Conservation (phyloP, 257 asterid species). For the Solanum megistacrolobum region DNA sequence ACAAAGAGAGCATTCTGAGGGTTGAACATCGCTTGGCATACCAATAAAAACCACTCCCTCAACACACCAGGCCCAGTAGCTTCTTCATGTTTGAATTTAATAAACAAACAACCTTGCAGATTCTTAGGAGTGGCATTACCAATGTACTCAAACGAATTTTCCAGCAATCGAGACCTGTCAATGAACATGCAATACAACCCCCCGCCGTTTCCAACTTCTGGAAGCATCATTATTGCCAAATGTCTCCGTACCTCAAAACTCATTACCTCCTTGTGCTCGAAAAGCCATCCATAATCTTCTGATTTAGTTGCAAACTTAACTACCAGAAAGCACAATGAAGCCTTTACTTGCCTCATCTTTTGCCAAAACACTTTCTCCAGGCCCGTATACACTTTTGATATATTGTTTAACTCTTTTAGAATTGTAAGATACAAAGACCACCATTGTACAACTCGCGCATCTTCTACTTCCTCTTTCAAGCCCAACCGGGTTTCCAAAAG, state of each 20-base stretch:
- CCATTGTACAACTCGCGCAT: constrained; percentile 14
- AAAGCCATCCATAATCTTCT: constrained; percentile 66
- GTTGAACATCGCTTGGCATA: neutral
- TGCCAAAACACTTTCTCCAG: constrained; percentile 56
- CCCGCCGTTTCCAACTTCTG: neutral
- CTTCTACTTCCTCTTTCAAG: constrained; percentile 14
- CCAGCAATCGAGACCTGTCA: neutral
- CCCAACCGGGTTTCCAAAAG: constrained; percentile 23
- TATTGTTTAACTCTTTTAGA: constrained; percentile 48
- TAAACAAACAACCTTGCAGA: neutral
- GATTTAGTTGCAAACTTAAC: constrained; percentile 50
- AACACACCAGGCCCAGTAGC: neutral
- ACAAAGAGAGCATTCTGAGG: neutral
- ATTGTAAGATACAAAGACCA: constrained; percentile 50
- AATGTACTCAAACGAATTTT: neutral
- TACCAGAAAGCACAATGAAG: constrained; percentile 45
- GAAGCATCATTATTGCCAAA: neutral
- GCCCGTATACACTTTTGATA: constrained; percentile 44
- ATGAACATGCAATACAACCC: neutral
- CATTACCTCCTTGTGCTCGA: constrained; percentile 13
- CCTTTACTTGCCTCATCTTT: constrained; percentile 38
- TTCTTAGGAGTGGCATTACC: neutral
- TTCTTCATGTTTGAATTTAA: neutral
- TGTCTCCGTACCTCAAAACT: neutral
- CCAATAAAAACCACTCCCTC: neutral